Evolutionary conservation across 1,139 yeast genomes (phyloP).

Genomic region (Blastobotrys buckinghamii): DNA sequence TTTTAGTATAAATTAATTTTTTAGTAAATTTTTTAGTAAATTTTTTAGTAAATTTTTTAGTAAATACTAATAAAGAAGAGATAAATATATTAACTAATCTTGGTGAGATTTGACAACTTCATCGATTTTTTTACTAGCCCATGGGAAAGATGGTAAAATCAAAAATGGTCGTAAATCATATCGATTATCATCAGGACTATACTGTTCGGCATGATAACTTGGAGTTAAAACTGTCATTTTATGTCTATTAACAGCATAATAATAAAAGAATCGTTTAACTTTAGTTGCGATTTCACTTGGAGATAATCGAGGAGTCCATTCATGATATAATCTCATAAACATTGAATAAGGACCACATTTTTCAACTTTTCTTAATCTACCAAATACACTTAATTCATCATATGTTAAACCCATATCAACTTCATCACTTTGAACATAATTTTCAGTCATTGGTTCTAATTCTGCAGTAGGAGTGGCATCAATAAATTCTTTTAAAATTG

Average conservation of each 20-base stretch:
- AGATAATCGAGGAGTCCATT: constrained; percentile 81
- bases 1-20: too few relatives aligned
- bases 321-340: constrained; percentile 84
- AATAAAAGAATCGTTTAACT: constrained; percentile 88
- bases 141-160: constrained; percentile 83
- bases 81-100: not conserved
- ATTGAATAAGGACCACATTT: constrained; percentile 95
- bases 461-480: constrained; percentile 97
- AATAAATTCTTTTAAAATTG: constrained; percentile 69
- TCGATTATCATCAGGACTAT: constrained; percentile 96
- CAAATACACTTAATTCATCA: constrained; percentile 86
- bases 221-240: constrained; percentile 97
- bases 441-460: constrained; percentile 87
- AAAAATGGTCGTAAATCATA: constrained; percentile 92
- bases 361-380: constrained; percentile 84
- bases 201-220: constrained; percentile 94
- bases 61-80: too few relatives aligned
- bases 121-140: constrained; percentile 88
- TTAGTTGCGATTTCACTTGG: constrained; percentile 86
- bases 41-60: too few relatives aligned
- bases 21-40: too few relatives aligned
- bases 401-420: constrained; percentile 98
- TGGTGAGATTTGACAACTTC: constrained; percentile 44
- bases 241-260: constrained; percentile 90
- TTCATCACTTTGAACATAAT: constrained; percentile 93